Base-by-base conservation (phyloP, 2,329 filamentous ascomycete genomes). In the Colletotrichum higginsianum region DNA sequence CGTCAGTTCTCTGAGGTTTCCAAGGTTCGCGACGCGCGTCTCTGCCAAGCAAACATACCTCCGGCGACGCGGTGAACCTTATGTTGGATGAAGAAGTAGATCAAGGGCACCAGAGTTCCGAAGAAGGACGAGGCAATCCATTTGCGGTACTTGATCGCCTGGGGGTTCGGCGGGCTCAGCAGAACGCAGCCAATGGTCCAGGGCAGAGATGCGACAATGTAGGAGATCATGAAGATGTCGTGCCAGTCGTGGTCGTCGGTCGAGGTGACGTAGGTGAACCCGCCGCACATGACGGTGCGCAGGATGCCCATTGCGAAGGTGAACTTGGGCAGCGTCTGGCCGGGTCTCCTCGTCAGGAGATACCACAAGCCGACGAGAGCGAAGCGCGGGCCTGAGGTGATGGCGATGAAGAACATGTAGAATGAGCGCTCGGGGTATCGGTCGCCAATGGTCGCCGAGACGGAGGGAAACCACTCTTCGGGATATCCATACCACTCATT, bases 191-290 rank as follows among this genome's bases (percentile, higher is more conserved):
- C 96, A 58, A 94, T 82, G 2, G 96, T 99, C 96, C 96, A 99
- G 2, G 96, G 96, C 65, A 99, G 86, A 3, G 96, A 98, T 44
- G 94, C 93, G 56, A 99, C 92, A 67, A 99, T 87, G 82, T 99
- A 99, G 16, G 95, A 97, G 76, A 99, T 98, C 96, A 99, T 99
- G 81, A 99, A 96, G 74, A 98, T 96, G 79, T 99, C 96, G 81
- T 99, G 96, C 95, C 95, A 98, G 82, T 97, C 91, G 82, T 99
- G 96, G 81, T 98, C 94, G 80, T 99, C 96, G 53, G 96, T 99
- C 73, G 96, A 98, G 35, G 96, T 99, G 73, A 99, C 91, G 82
- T 98, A 99, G 64, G 96, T 98, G 96, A 96, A 99, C 71, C 96
- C 96, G 77, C 96, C 96, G 79, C 96, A 99, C 4, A 95, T 98